Base-by-base conservation (phyloP, 768 basidiomycete species). In the Hypsizygus marmoreus region DNA sequence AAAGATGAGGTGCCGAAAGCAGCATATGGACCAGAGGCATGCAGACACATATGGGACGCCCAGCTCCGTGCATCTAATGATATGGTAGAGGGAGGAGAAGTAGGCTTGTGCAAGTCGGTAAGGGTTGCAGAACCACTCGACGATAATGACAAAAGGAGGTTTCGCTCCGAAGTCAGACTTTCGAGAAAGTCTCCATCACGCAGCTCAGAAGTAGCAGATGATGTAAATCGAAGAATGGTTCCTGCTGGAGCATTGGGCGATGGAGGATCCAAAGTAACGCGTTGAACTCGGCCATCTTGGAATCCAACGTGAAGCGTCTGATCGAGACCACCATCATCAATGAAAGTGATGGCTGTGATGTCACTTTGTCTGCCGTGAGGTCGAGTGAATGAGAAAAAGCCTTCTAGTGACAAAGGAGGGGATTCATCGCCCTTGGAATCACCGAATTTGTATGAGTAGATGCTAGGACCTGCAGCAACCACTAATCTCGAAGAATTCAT, bases 1-100 rank as follows among this genome's bases (percentile, higher is more conserved):
- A 67, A 63, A 2, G 84, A 83, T 10, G 82, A 75, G 7, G 78
- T 77, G 7, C 88, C 88, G 46, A 91, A 83, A 7, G 79, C 82
- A 8, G 83, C 84, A 47, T 79, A 88, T 10, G 84, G 75, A 0
- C 72, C 63, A 3, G 80, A 71, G 11, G 79, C 66, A 7, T 71
- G 60, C 36, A 75, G 63, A 42, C 69, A 80, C 41, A 91, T 74
- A 51, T 82, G 71, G 14, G 79, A 76, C 5, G 73, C 64, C 89
- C 89, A 91, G 54, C 81, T 77, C 31, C 80, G 81, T 3, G 65
- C 50, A 32, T 72, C 61, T 26, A 89, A 62, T 34, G 79, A 62
- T 29, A 84, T 60, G 25, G 65, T 57, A 16, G 63, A 50, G 0
- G 64, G 52, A 11, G 58, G 24, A 4, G 61, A 34, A 9, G 50